Base-by-base conservation (phyloP, 1,284 basidiomycete species). In the Leucoagaricus sp. region DNA sequence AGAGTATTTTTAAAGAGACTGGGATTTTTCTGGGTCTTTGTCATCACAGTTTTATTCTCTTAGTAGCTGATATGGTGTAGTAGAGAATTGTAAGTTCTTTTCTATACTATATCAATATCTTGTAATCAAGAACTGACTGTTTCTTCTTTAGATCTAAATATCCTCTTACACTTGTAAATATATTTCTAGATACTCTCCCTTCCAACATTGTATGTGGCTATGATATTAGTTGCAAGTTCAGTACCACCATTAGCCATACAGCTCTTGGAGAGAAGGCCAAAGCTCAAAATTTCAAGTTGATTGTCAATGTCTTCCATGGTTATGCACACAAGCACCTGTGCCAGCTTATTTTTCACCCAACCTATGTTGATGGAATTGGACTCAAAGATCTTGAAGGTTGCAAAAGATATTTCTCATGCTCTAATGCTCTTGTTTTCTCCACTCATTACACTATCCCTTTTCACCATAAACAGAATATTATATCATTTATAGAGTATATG, bases 361-460 rank as follows among this genome's bases (percentile, higher is more conserved):
- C 58, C 1, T 70, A 71, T 53, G 53, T 67, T 6, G 19, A 60
- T 2, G 67, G 66, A 0, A 53, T 68, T 40, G 72, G 72, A 0
- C 54, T 72, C 0, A 68, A 72, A 49, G 68, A 72, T 50, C 57
- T 71, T 10, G 72, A 74, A 42, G 64, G 60, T 0, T 69, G 66
- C 52, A 66, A 74, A 49, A 59, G 58, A 2, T 62, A 64, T n/a
- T 73, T 73, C 49, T 67, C 67, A 0, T 60, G 63, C 28, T 69
- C 67, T 3, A 75, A 75, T 59, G 59, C 49, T 1, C 56, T 69
- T 1, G 67, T 68, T 0, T 40, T 53, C 0, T 54, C 60, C 12
- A 56, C 59, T 8, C 59, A 64, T 4, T 62, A 72, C 60, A 59
- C 62, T 0, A 68, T 64, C 25, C 28, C 44, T 1, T 71, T 66